Conservation (phyloP, 2,329 filamentous ascomycete species). For the Fusarium ramigenum region DNA sequence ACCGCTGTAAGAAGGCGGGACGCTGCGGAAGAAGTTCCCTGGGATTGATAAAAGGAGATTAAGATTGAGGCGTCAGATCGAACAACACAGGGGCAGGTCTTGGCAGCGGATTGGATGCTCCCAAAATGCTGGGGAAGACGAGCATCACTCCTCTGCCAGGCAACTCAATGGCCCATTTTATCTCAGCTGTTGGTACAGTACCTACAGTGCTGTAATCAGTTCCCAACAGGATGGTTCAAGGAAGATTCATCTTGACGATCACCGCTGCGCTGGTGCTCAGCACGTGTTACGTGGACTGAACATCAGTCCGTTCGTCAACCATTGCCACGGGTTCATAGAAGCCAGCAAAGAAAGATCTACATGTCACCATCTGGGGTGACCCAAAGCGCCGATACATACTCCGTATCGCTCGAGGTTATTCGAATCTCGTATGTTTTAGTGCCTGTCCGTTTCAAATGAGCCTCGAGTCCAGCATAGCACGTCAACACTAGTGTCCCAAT, state of each 20-base stretch:
- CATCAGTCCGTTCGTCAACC: constrained; percentile 17
- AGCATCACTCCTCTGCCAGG: constrained; percentile 6
- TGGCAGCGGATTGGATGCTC: constrained; percentile 12
- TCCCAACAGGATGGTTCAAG: constrained; percentile 30
- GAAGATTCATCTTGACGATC: constrained; percentile 32
- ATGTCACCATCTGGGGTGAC: constrained; percentile 14
- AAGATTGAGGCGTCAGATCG: constrained; percentile 9
- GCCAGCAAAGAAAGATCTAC: constrained; percentile 37
- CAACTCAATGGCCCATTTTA: constrained; percentile 13
- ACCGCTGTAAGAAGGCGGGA: background rate
- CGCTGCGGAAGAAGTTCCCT: constrained; percentile 21
- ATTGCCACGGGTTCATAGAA: constrained; percentile 23
- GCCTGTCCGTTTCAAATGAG: constrained; percentile 18
- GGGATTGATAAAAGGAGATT: background rate
- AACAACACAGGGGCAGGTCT: constrained; percentile 14
- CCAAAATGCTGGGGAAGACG: constrained; percentile 26
- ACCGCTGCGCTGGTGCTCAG: constrained; percentile 12
- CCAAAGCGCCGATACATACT: background rate
- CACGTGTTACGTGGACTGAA: constrained; percentile 35
- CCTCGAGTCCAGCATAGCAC: constrained; percentile 14
- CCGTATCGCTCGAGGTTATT: constrained; percentile 2
- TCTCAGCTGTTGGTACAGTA: constrained; percentile 4
- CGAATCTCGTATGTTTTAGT: constrained; percentile 25
- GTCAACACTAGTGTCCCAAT: constrained; percentile 13
- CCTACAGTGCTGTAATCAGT: constrained; percentile 3